Evolutionary conservation across 495 filamentous ascomycete species (phyloP).

Genomic region (Aspergillus funiculosus): DNA sequence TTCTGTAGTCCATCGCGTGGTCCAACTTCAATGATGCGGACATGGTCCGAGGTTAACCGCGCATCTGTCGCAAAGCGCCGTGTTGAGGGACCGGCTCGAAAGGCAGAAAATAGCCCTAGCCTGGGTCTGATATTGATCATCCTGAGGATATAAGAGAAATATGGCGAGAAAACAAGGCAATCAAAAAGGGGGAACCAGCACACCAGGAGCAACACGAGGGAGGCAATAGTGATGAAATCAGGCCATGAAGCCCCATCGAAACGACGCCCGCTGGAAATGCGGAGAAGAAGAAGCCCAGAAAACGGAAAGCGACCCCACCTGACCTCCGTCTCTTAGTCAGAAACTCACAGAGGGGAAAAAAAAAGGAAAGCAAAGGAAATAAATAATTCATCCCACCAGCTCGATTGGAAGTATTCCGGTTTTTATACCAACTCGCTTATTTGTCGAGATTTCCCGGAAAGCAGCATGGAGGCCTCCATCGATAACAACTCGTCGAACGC

Average conservation of each 20-base stretch:
- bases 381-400: slow-evolving; percentile 16
- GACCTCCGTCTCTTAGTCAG: slow-evolving; percentile 18
- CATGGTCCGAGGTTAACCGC: slow-evolving; percentile 48
- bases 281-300: slow-evolving; percentile 19
- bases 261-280: slow-evolving; percentile 22
- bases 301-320: slow-evolving; percentile 16
- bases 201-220: background rate
- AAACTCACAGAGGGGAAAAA: background rate
- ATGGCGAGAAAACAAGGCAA: background rate
- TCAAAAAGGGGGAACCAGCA: background rate
- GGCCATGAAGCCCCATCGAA: slow-evolving; percentile 4
- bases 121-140: slow-evolving; percentile 24
- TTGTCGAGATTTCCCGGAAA: background rate
- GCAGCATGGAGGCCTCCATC: slow-evolving; percentile 15
- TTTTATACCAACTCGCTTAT: background rate
- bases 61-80: slow-evolving; percentile 41
- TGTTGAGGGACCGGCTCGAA: slow-evolving; percentile 23
- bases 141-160: too few relatives aligned
- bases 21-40: slow-evolving; percentile 83
- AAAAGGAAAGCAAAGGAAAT: background rate
- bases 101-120: slow-evolving; percentile 29
- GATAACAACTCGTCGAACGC: slow-evolving; percentile 5
- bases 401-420: background rate
- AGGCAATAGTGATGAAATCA: slow-evolving; percentile 5
- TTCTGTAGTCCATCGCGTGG: slow-evolving; percentile 95